Conservation (phyloP, 2,329 filamentous ascomycete genomes). For the Fusarium keratoplasticum region DNA sequence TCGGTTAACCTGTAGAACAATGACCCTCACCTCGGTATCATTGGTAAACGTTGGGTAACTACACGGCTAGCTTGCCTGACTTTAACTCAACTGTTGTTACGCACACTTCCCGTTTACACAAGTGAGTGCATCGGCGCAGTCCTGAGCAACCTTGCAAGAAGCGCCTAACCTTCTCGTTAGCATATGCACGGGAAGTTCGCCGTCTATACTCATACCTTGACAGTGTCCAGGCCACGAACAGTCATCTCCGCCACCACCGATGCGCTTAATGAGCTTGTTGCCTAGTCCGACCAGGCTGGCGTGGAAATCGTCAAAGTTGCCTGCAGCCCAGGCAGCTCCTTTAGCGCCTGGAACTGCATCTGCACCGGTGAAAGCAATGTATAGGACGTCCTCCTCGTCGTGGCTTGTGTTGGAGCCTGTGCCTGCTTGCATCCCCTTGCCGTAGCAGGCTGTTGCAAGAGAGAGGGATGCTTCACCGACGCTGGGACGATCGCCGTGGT, state of each 20-base stretch:
- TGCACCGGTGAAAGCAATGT: slow-evolving; percentile 66
- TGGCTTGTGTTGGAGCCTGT: slow-evolving; percentile 55
- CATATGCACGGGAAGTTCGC: not conserved
- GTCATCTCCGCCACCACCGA: not conserved
- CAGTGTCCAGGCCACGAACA: slow-evolving; percentile 10
- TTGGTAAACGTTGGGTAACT: not conserved
- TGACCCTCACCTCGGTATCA: not conserved
- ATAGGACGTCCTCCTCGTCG: slow-evolving; percentile 66
- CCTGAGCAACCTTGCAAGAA: slow-evolving; percentile 5
- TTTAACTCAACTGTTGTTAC: not conserved
- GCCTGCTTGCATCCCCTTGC: slow-evolving; percentile 59
- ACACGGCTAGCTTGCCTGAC: not conserved
- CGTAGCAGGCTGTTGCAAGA: slow-evolving; percentile 65
- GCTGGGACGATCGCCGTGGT: slow-evolving; percentile 53
- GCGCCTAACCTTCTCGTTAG: not conserved
- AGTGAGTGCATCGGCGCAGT: not conserved
- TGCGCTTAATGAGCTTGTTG: slow-evolving; percentile 7
- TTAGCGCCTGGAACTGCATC: slow-evolving; percentile 64
- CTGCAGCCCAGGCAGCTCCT: slow-evolving; percentile 64
- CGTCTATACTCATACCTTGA: not conserved
- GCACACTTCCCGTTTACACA: slow-evolving; percentile 1
- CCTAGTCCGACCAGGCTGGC: slow-evolving; percentile 5
- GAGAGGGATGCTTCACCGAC: slow-evolving; percentile 66
- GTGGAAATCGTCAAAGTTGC: slow-evolving; percentile 56
- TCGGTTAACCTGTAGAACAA: not conserved